phyloP scores from a whole-genome alignment of 2,329 filamentous ascomycete species.

The Colletotrichum chlorophyti region DNA sequence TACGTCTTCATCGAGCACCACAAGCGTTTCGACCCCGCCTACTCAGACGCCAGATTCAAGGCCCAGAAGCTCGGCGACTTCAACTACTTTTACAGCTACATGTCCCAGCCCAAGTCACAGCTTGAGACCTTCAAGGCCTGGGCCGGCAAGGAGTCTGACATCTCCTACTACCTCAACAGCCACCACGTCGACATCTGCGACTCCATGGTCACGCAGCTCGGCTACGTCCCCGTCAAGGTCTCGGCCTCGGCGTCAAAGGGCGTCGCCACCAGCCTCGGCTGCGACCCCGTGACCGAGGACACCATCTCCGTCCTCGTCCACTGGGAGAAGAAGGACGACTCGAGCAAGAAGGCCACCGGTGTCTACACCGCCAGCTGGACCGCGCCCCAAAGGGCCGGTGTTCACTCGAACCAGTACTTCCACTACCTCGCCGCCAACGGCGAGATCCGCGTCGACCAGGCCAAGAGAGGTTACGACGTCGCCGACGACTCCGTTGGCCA shows the following conservation, averaged over 20 bases:
- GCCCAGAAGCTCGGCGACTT: conserved; percentile 85
- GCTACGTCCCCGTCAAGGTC: conserved; percentile 80
- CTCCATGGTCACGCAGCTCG: conserved; percentile 79
- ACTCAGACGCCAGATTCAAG: conserved; percentile 83
- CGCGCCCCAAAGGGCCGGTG: conserved; percentile 87
- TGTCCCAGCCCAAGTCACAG: conserved; percentile 91
- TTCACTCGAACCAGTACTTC: conserved; percentile 98
- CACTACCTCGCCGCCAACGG: conserved; percentile 88
- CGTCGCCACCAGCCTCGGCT: conserved; percentile 79
- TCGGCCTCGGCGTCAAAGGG: conserved; percentile 80
- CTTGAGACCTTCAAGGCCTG: conserved; percentile 94
- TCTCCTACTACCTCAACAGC: conserved; percentile 94
- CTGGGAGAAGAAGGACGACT: conserved; percentile 78
- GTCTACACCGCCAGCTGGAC: conserved; percentile 97
- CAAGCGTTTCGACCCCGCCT: conserved; percentile 94
- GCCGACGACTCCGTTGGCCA: conserved; percentile 78
- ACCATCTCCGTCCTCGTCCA: conserved; percentile 91
- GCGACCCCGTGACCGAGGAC: conserved; percentile 83
- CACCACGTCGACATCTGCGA: conserved; percentile 95
- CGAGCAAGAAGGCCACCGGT: conserved; percentile 77
- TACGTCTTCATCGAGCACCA: conserved; percentile 96
- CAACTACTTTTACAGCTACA: conserved; percentile 98
- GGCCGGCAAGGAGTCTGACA: conserved; percentile 91
- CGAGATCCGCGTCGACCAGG: conserved; percentile 90
- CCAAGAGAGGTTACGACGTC: conserved; percentile 92